Conservation (phyloP, 164 flowering plant genomes). For the Sextonia rubra region DNA sequence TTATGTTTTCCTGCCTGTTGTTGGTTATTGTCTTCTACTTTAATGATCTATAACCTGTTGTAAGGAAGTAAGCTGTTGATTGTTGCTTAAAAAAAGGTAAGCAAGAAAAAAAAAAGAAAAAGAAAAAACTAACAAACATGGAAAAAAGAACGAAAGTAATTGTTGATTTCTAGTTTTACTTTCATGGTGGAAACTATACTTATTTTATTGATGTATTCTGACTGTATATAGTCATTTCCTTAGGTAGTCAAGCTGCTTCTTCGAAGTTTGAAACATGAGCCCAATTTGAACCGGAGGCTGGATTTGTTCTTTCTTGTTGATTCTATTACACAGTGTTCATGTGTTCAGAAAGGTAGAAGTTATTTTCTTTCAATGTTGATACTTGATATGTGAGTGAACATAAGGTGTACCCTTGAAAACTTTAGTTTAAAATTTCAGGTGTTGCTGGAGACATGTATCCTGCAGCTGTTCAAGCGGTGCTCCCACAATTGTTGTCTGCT, state of each 20-base stretch:
- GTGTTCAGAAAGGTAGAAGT: conserved; percentile 74
- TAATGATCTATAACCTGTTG: no score
- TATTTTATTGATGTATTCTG: not conserved
- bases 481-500: conserved; percentile 78
- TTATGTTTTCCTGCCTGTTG: no score
- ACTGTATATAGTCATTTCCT: not conserved
- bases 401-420: not conserved
- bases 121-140: no score
- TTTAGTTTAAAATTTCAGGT: conserved; percentile 42
- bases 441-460: conserved; percentile 55
- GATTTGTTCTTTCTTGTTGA: conserved; percentile 96
- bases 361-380: not conserved
- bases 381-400: not conserved
- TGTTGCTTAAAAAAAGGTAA: no score
- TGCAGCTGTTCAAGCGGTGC: conserved; percentile 60
- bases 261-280: conserved; percentile 63
- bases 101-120: no score
- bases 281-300: conserved; percentile 63
- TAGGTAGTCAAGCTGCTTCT: conserved; percentile 78
- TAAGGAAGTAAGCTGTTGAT: no score
- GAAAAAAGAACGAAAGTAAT: not conserved
- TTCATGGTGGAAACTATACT: not conserved
- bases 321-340: conserved; percentile 82
- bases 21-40: no score
- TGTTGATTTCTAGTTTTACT: no score